A percentile compares a stretch with the other conserved stretches of the same genome.
Conservation (phyloP, 2,329 filamentous ascomycete species). For the Claviceps cyperi region DNA sequence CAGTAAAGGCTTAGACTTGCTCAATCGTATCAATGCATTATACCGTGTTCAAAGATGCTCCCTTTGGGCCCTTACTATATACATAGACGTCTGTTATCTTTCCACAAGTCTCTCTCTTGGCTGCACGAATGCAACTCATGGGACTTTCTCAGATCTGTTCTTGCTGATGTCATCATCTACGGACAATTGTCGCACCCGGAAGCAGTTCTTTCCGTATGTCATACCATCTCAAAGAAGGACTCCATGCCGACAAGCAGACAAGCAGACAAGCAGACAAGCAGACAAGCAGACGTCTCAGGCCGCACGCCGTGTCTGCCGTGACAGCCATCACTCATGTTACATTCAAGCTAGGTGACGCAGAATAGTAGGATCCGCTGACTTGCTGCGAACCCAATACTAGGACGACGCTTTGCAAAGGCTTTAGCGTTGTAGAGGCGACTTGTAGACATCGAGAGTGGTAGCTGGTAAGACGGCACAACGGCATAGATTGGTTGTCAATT, state of each 20-base stretch:
- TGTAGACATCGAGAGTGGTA: constrained; percentile 42
- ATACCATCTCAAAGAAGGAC: neutral
- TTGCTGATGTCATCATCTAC: neutral
- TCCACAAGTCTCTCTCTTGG: neutral
- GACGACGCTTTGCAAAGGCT: constrained; percentile 28
- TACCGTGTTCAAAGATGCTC: neutral
- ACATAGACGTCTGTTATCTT: neutral
- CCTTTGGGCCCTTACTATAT: neutral
- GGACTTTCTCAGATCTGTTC: neutral
- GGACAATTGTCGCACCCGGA: neutral
- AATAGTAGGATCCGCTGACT: neutral
- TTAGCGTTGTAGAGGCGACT: constrained; percentile 36
- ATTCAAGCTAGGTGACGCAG: neutral
- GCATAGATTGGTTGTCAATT: constrained; percentile 34
- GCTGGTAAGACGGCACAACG: constrained; percentile 43
- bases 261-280: no score
- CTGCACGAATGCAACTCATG: neutral
- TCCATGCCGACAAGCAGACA: no score
- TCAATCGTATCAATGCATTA: neutral
- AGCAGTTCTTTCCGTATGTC: neutral
- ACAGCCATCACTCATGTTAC: neutral
- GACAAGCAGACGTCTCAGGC: no score
- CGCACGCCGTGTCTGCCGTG: neutral
- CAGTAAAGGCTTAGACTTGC: constrained; percentile 1
- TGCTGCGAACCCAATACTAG: constrained; percentile 15